Percentiles rank a stretch among this genome's conserved stretches.
These are phyloP conservation scores for Populus nigra DNA, from an alignment of 345 rosid genomes.

Conservation along the genomic window DNA sequence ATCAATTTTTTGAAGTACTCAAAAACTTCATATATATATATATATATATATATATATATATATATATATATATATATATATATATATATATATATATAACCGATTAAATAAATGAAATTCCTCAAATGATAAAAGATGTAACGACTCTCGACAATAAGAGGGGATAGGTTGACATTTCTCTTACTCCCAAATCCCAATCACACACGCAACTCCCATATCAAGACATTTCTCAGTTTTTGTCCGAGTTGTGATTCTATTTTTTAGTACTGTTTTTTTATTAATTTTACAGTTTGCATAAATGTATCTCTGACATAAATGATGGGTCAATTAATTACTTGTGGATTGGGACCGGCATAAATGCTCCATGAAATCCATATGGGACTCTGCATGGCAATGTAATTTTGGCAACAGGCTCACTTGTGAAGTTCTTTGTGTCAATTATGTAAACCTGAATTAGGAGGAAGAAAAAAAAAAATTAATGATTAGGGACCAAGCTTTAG, in stretches of 20 bases:
- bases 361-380: conserved; percentile 17
- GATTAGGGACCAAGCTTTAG: neutral
- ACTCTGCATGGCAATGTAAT: conserved; percentile 6
- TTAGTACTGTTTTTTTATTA: neutral
- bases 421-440: conserved; percentile 11
- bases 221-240: neutral
- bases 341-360: neutral
- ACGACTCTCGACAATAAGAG: too few relatives aligned
- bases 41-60: too few relatives aligned
- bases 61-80: too few relatives aligned
- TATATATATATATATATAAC: too few relatives aligned
- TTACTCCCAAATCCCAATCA: too few relatives aligned
- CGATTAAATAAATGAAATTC: too few relatives aligned
- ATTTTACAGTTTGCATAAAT: neutral
- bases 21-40: too few relatives aligned
- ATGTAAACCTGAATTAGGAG: conserved; percentile 1
- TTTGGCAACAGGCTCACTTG: conserved; percentile 2
- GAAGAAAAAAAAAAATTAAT: fast-evolving
- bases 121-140: too few relatives aligned
- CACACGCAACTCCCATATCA: neutral
- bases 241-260: neutral
- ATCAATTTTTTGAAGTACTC: too few relatives aligned
- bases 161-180: too few relatives aligned
- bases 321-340: neutral
- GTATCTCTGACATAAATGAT: too few relatives aligned